A percentile compares a stretch with the other conserved stretches of the same genome.
phyloP scores from a whole-genome alignment of 257 asterid genomes.

The Fraxinus excelsior region DNA sequence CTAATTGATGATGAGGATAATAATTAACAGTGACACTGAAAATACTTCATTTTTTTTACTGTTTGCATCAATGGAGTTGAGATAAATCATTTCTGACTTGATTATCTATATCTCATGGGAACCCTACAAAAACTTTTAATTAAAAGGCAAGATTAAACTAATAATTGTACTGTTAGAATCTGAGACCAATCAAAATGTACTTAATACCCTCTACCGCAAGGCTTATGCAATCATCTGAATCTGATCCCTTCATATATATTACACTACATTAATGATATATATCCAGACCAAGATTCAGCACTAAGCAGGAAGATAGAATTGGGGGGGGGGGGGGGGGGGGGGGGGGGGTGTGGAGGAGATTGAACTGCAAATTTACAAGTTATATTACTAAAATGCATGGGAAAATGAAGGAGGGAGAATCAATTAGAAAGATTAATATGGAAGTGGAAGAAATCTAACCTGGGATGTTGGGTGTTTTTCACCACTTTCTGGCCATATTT shows the following conservation, averaged over 20 bases:
- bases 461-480: slow-evolving; percentile 94
- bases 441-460: slow-evolving; percentile 38
- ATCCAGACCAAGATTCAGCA: background rate
- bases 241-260: no score
- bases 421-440: no score
- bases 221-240: background rate
- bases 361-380: no score
- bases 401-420: background rate
- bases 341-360: no score
- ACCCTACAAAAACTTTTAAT: background rate
- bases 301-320: background rate
- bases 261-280: no score
- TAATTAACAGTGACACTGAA: background rate
- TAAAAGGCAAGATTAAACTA: background rate
- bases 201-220: no score
- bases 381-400: background rate
- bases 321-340: no score
- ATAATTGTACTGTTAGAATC: no score
- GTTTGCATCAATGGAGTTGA: background rate
- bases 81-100: background rate
- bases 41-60: background rate
- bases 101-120: background rate
- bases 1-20: slow-evolving; percentile 2
- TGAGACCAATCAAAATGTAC: no score
- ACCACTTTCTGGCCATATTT: slow-evolving; percentile 97